Evolutionary conservation across 2,329 filamentous ascomycete genomes (phyloP), one percentile per base, ranked within the genome.

Genomic region (Pestalotiopsis sp.): DNA sequence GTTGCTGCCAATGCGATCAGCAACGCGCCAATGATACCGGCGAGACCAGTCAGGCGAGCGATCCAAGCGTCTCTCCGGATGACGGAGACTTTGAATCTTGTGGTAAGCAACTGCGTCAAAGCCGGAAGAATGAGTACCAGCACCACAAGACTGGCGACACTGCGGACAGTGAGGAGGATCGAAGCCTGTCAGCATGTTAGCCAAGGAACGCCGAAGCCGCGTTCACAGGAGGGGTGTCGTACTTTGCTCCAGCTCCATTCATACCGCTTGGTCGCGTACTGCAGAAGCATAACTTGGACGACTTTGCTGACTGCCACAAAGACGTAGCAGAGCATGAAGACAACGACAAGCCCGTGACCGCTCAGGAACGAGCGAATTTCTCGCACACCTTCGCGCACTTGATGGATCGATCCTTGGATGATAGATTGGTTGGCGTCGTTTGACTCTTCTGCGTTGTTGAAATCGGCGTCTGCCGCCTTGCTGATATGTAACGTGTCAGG

Each of bases 241-340:
- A 82, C 81, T 66, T 78, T 78, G 56, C 80, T 81, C 82, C 84
- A 85, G 7, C 80, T 81, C 80, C 86, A 84, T 38, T 77, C 65
- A 73, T 86, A 89, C 5, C 86, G 81, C 62, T 83, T 84, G 1
- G 83, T 84, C 66, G 85, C 80, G 72, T 88, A 88, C 72, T 89
- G 88, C 2, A 88, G 72, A 5, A 87, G 69, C 25, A 85, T 69
- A 3, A 80, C 78, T 63, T 78, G 75, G 27, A 78, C 75, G 59
- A 76, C 77, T 58, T 80, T 79, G 27, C 78, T 75, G 0, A 77
- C 56, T 4, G 81, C 66, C 9, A 77, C 75, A 14, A 82, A 75
- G 1, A 75, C 73, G 17, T 82, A 76, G 0, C 81, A 79, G 2
- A 80, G 3, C 20, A 84, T 77, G 3, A 86, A 77, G 13, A 81